phyloP scores from a whole-genome alignment of 2,329 filamentous ascomycete genomes.

The Plenodomus biglobosus region DNA sequence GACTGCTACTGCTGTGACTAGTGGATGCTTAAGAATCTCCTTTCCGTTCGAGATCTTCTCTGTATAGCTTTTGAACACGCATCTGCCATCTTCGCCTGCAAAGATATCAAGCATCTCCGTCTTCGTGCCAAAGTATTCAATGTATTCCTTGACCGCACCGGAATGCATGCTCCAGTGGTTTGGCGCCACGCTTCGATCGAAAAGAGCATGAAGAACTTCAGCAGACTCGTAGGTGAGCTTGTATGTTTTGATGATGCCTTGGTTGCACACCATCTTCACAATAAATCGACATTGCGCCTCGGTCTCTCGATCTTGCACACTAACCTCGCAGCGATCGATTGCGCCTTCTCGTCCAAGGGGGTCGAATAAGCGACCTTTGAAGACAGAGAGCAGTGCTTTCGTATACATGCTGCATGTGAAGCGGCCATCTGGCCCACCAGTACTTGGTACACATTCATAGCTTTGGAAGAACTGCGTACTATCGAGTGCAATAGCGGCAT shows the following conservation, averaged over 20 bases:
- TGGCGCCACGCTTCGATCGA: slow-evolving; percentile 65
- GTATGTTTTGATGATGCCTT: slow-evolving; percentile 77
- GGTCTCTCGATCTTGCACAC: slow-evolving; percentile 69
- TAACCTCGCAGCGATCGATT: slow-evolving; percentile 74
- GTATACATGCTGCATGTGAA: slow-evolving; percentile 78
- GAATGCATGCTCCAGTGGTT: slow-evolving; percentile 75
- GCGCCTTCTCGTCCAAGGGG: slow-evolving; percentile 66
- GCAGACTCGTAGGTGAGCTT: slow-evolving; percentile 73
- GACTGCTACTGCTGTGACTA: slow-evolving; percentile 77
- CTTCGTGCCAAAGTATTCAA: slow-evolving; percentile 78
- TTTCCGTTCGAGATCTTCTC: slow-evolving; percentile 73
- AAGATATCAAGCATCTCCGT: slow-evolving; percentile 81
- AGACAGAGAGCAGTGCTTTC: slow-evolving; percentile 68
- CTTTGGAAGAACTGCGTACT: slow-evolving; percentile 70
- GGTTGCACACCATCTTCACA: slow-evolving; percentile 71
- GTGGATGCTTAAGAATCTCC: slow-evolving; percentile 75
- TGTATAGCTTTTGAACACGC: slow-evolving; percentile 79
- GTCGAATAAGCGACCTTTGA: slow-evolving; percentile 68
- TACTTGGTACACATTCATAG: slow-evolving; percentile 62
- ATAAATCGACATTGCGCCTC: slow-evolving; percentile 71
- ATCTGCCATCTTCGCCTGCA: slow-evolving; percentile 62
- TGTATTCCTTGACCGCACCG: slow-evolving; percentile 69
- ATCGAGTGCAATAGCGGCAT: slow-evolving; percentile 70
- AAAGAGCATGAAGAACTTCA: slow-evolving; percentile 75
- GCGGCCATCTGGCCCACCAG: slow-evolving; percentile 45